phyloP scores from a whole-genome alignment of 768 basidiomycete genomes.

The Boletus subparvulus region DNA sequence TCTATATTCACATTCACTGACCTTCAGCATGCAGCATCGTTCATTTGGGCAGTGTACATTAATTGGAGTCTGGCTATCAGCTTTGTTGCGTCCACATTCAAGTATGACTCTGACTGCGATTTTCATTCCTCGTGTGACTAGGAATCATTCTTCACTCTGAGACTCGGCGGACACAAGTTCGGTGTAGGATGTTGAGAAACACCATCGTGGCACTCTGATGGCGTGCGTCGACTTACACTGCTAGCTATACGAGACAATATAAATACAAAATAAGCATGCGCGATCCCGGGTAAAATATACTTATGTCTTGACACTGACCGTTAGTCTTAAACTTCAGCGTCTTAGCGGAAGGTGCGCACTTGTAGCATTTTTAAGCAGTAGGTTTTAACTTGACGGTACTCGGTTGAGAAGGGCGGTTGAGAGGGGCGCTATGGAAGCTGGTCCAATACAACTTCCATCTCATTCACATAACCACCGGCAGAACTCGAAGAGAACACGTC shows the following conservation, averaged over 20 bases:
- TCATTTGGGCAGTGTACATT: background rate
- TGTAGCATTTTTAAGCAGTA: background rate
- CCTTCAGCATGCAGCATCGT: background rate
- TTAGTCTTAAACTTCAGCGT: background rate
- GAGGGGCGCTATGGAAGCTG: slow-evolving; percentile 13
- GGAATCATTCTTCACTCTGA: background rate
- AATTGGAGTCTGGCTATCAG: background rate
- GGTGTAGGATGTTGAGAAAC: background rate
- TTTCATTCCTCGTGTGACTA: background rate
- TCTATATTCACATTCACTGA: too few species aligned
- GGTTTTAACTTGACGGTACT: too few species aligned
- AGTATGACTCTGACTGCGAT: background rate
- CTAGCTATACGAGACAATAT: background rate
- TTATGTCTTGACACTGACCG: background rate
- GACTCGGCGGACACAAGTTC: too few species aligned
- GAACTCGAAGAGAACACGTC: slow-evolving; percentile 61
- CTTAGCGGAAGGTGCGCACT: background rate
- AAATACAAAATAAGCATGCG: background rate
- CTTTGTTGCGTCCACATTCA: background rate
- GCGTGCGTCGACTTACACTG: too few species aligned
- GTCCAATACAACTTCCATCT: slow-evolving; percentile 74
- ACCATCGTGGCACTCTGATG: too few species aligned
- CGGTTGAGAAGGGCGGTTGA: background rate
- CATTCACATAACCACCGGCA: slow-evolving; percentile 43
- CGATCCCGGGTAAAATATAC: background rate